Conservation (phyloP, 2,329 filamentous ascomycete species). For the Cryphonectria nitschkei region DNA sequence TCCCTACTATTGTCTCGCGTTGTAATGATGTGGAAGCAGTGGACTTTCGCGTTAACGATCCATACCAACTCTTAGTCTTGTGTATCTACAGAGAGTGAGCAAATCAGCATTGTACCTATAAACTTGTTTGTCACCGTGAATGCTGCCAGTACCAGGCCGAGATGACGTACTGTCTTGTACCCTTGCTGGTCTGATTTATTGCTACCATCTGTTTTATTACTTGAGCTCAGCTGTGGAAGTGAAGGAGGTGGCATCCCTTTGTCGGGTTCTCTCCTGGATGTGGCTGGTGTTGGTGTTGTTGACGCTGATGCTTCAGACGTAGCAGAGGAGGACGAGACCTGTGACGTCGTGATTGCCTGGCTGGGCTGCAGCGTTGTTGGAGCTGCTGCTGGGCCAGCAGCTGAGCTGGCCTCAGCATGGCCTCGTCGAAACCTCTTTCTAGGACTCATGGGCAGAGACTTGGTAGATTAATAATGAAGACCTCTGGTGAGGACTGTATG, state of each 20-base stretch:
- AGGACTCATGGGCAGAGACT: slow-evolving; percentile 41
- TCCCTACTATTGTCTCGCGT: slow-evolving; percentile 63
- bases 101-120: slow-evolving; percentile 11
- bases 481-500: not conserved
- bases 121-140: too few species aligned
- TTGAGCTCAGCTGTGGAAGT: slow-evolving; percentile 16
- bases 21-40: slow-evolving; percentile 63
- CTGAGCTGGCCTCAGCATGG: slow-evolving; percentile 34
- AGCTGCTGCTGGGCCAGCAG: slow-evolving; percentile 20
- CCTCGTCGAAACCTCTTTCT: slow-evolving; percentile 47
- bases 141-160: not conserved
- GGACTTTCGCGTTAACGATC: slow-evolving; percentile 65
- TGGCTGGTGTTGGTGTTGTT: slow-evolving; percentile 18
- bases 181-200: slow-evolving; percentile 10
- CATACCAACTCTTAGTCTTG: slow-evolving; percentile 65
- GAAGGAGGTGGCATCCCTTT: slow-evolving; percentile 18
- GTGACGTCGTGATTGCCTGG: slow-evolving; percentile 27
- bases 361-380: slow-evolving; percentile 32
- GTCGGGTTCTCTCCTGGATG: not conserved
- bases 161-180: slow-evolving; percentile 21
- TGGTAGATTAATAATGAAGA: not conserved
- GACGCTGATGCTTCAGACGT: slow-evolving; percentile 21
- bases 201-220: slow-evolving; percentile 21
- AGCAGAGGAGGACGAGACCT: slow-evolving; percentile 23
- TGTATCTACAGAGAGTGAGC: slow-evolving; percentile 43